A percentile compares a stretch with the other conserved stretches of the same genome.
Conservation (phyloP, 208 protist species). For the Wallacemonas collosoma region DNA sequence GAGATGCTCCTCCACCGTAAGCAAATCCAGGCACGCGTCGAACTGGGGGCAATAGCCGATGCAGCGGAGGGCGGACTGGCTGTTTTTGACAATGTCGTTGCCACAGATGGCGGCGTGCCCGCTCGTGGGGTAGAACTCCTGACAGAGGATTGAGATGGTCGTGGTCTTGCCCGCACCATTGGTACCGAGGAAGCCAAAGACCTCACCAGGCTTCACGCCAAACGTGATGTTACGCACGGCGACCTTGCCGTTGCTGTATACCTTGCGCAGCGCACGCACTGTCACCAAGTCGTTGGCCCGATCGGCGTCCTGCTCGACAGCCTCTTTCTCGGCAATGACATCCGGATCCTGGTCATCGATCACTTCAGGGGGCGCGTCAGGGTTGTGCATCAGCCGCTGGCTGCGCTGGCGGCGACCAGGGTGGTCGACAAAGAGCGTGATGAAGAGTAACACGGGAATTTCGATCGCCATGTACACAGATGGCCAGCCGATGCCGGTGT, state of each 20-base stretch:
- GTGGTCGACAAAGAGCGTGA: constrained; percentile 67
- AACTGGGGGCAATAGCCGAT: constrained; percentile 96
- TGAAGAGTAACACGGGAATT: constrained; percentile 40
- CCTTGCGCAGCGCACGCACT: constrained; percentile 62
- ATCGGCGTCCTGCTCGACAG: constrained; percentile 24
- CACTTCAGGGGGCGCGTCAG: constrained; percentile 27
- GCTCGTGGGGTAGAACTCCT: constrained; percentile 66
- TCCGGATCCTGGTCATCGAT: constrained; percentile 43
- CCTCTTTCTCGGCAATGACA: constrained; percentile 35
- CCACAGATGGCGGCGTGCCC: constrained; percentile 57
- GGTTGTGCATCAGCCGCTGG: constrained; percentile 38
- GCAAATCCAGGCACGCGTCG: constrained; percentile 84
- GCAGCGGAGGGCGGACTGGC: constrained; percentile 34
- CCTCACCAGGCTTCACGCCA: constrained; percentile 63
- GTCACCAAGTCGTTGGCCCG: constrained; percentile 45
- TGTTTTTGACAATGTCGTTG: constrained; percentile 43
- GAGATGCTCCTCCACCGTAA: constrained; percentile 93
- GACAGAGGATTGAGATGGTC: constrained; percentile 78
- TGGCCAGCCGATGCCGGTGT: constrained; percentile 34
- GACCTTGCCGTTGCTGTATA: constrained; percentile 68
- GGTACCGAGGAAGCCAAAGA: constrained; percentile 89
- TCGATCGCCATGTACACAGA: constrained; percentile 56
- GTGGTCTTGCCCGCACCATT: constrained; percentile 92
- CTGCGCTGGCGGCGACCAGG: constrained; percentile 38
- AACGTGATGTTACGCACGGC: constrained; percentile 75